Conservation (phyloP, 116 monocot species). For the Cymodocea nodosa region DNA sequence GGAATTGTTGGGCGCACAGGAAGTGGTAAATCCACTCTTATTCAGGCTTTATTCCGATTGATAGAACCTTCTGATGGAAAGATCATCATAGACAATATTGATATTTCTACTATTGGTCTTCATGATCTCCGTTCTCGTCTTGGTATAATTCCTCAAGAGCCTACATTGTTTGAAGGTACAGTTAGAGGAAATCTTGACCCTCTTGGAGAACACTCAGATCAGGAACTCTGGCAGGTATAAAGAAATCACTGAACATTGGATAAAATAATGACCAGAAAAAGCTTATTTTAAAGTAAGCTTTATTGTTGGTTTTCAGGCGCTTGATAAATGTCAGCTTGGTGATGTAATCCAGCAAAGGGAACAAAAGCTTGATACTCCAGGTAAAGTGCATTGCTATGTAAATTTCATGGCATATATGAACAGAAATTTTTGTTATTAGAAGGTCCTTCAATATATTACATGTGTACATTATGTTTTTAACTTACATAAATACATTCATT, state of each 20-base stretch:
- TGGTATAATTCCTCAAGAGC: conserved; percentile 95
- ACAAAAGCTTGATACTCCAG: conserved; percentile 70
- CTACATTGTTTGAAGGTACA: conserved; percentile 84
- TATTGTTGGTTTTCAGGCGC: conserved; percentile 33
- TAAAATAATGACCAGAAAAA: background rate
- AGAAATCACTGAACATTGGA: conserved; percentile 5
- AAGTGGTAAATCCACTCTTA: conserved; percentile 96
- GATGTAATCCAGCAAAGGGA: conserved; percentile 52
- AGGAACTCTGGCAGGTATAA: conserved; percentile 84
- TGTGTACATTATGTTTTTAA: no score
- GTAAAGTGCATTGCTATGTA: conserved; percentile 13
- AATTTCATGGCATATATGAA: background rate
- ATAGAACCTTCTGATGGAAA: conserved; percentile 73
- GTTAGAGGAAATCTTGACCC: conserved; percentile 91
- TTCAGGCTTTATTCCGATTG: conserved; percentile 85
- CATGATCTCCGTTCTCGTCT: conserved; percentile 83
- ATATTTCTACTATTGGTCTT: conserved; percentile 74
- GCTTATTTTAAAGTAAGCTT: background rate
- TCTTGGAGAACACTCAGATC: conserved; percentile 72
- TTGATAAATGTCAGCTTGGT: conserved; percentile 90
- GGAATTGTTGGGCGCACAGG: conserved; percentile 98
- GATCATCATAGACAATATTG: conserved; percentile 67
- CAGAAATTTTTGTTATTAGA: no score
- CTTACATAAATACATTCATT: no score
- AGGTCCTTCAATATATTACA: no score